Base-by-base conservation (phyloP, 2,329 filamentous ascomycete genomes). In the Xylariaceae sp. region DNA sequence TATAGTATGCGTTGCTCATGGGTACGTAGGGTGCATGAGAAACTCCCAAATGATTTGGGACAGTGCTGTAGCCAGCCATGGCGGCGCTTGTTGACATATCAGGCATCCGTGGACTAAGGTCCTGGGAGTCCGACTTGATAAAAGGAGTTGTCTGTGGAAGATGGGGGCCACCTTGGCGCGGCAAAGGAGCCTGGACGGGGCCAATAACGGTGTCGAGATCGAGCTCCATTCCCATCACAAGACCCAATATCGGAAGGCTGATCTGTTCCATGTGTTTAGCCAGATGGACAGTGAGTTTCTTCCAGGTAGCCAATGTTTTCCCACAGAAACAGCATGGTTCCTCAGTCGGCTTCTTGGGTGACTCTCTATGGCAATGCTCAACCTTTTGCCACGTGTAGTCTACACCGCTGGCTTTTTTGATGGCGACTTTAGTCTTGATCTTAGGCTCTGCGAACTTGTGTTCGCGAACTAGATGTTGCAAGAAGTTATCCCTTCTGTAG, bases 191-290 rank as follows among this genome's bases (percentile, higher is more conserved):
- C 65, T 86, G 85, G 1, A 88, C 78, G 0, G 86, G 86, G 68
- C 85, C 88, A 72, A 89, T 86, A 64, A 88, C 78, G 18, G 84
- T 88, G 66, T 88, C 84, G 6, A 79, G 78, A 23, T 81, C 77
- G 15, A 87, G 74, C 52, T 79, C 76, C 61, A 75, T 78, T 45
- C 74, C 73, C 44, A 78, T 78, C 2, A 87, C 83, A 2, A 87
- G 77, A 13, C 78, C 76, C 58, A 96, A 78, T 37, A 96, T 84
- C 0, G 92, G 92, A 69, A 96, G 82, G 68, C 89, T 90, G 69
- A 96, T 89, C 65, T 91, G 86, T 73, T 96, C 91, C 91, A 97
- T 94, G 72, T 97, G 92, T 73, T 93, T 93, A 53, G 91, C 91
- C 71, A 96, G 76, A 74, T 96, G 92, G n/a, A 94, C 90, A 0